Conservation (phyloP, 1,139 yeast species). For the Pichia sp. region DNA sequence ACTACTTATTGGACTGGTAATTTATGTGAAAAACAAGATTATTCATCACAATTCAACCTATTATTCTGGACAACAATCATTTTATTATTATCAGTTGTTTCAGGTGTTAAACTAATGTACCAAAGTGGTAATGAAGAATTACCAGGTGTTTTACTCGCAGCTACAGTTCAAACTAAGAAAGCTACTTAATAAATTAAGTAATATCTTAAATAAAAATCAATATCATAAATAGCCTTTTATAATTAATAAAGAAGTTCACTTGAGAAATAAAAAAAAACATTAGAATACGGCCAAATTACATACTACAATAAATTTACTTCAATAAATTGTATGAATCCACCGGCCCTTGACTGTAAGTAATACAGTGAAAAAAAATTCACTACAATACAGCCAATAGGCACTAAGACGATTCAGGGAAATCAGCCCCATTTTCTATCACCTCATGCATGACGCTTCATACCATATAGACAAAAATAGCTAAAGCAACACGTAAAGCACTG, state of each 20-base stretch:
- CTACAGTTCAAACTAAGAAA: slow-evolving; percentile 40
- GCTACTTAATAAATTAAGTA: slow-evolving; percentile 12
- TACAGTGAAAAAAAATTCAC: slow-evolving; percentile 29
- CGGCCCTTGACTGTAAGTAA: slow-evolving; percentile 41
- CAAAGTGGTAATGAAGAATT: slow-evolving; percentile 53
- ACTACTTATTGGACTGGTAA: slow-evolving; percentile 64
- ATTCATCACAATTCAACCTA: slow-evolving; percentile 57
- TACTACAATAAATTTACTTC: too few relatives aligned
- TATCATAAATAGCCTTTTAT: background rate
- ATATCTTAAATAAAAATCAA: too few relatives aligned
- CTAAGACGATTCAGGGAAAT: slow-evolving; percentile 48
- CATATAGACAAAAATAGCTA: slow-evolving; percentile 27
- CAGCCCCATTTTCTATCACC: slow-evolving; percentile 45
- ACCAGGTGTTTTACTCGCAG: slow-evolving; percentile 63
- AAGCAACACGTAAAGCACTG: slow-evolving; percentile 65
- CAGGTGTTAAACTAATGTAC: slow-evolving; percentile 49
- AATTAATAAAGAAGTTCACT: background rate
- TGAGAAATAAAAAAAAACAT: too few relatives aligned
- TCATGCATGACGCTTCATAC: slow-evolving; percentile 54
- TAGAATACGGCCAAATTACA: too few relatives aligned
- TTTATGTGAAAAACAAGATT: slow-evolving; percentile 61
- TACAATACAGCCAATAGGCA: slow-evolving; percentile 35
- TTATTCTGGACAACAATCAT: slow-evolving; percentile 59
- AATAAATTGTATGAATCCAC: slow-evolving; percentile 51
- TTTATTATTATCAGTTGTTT: slow-evolving; percentile 39